Conservation (phyloP, 192 early-diverging fungal genomes). For the Globomyces pollinis-pini region DNA sequence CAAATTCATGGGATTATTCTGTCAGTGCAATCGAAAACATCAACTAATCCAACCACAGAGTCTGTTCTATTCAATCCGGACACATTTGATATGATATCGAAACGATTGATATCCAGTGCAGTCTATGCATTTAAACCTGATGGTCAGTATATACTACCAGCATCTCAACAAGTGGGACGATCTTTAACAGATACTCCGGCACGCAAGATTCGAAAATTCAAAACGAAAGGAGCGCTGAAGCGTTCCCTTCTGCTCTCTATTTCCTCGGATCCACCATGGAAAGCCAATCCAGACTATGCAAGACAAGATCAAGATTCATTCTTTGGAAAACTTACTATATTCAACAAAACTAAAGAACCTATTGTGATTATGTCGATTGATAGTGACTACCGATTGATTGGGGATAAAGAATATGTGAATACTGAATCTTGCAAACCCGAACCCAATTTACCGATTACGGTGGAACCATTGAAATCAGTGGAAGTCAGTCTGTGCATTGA, state of each 20-base stretch:
- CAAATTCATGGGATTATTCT: neutral
- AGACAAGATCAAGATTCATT: slow-evolving; percentile 31
- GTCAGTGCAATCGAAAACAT: neutral
- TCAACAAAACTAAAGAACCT: slow-evolving; percentile 26
- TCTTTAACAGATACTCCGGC: slow-evolving; percentile 1
- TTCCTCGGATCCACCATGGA: slow-evolving; percentile 2
- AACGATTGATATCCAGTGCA: slow-evolving; percentile 20
- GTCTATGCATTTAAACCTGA: slow-evolving; percentile 33
- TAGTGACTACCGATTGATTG: slow-evolving; percentile 36
- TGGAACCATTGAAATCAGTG: slow-evolving; percentile 27
- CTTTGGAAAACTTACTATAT: slow-evolving; percentile 30
- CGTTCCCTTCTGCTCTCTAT: slow-evolving; percentile 8
- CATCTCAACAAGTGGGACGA: slow-evolving; percentile 8
- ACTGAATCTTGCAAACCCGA: slow-evolving; percentile 22
- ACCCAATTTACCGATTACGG: slow-evolving; percentile 10
- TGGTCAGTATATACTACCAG: slow-evolving; percentile 25
- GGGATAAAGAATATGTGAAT: slow-evolving; percentile 18
- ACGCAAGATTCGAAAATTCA: neutral
- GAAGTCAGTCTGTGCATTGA: slow-evolving; percentile 24
- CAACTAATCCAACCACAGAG: neutral
- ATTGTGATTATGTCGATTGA: slow-evolving; percentile 25
- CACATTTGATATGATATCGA: slow-evolving; percentile 21
- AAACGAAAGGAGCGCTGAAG: neutral
- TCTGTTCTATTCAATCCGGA: slow-evolving; percentile 14
- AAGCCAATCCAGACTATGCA: slow-evolving; percentile 27